Conservation (phyloP, 2,329 filamentous ascomycete species). For the Fusarium tjaetaba region DNA sequence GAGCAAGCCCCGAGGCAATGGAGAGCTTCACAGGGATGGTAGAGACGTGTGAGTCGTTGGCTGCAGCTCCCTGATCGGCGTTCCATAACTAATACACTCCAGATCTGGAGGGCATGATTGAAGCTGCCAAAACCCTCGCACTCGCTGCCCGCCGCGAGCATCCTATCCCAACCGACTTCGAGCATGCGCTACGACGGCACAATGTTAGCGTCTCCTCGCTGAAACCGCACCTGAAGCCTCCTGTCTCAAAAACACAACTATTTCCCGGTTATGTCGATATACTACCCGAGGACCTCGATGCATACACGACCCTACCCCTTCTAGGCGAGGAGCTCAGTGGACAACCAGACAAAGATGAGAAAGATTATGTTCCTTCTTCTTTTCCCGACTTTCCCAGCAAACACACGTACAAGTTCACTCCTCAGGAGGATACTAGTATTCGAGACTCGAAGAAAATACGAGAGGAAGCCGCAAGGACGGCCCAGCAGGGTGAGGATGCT, state of each 20-base stretch:
- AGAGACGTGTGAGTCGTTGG: constrained; percentile 63
- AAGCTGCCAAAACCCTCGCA: constrained; percentile 59
- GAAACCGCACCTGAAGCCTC: constrained; percentile 65
- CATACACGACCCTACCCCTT: constrained; percentile 56
- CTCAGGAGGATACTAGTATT: constrained; percentile 57
- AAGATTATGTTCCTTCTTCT: constrained; percentile 65
- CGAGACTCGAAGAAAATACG: constrained; percentile 67
- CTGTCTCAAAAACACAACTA: constrained; percentile 55
- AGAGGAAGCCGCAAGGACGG: constrained; percentile 67
- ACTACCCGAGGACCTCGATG: constrained; percentile 51
- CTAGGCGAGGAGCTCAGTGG: constrained; percentile 68
- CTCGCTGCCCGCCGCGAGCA: constrained; percentile 61
- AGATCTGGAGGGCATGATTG: constrained; percentile 63
- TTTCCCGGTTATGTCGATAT: constrained; percentile 52
- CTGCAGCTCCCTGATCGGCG: too few relatives aligned
- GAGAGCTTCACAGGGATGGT: constrained; percentile 66
- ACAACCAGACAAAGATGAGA: constrained; percentile 63
- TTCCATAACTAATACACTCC: constrained; percentile 10
- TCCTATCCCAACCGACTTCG: constrained; percentile 67
- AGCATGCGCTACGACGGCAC: constrained; percentile 60
- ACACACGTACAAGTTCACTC: constrained; percentile 71
- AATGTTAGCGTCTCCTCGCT: constrained; percentile 63
- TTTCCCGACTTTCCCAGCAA: constrained; percentile 72
- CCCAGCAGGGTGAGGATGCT: constrained; percentile 70
- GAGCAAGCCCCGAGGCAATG: constrained; percentile 64